phyloP scores from a whole-genome alignment of 1,139 yeast genomes.

The Hanseniaspora uvarum region DNA sequence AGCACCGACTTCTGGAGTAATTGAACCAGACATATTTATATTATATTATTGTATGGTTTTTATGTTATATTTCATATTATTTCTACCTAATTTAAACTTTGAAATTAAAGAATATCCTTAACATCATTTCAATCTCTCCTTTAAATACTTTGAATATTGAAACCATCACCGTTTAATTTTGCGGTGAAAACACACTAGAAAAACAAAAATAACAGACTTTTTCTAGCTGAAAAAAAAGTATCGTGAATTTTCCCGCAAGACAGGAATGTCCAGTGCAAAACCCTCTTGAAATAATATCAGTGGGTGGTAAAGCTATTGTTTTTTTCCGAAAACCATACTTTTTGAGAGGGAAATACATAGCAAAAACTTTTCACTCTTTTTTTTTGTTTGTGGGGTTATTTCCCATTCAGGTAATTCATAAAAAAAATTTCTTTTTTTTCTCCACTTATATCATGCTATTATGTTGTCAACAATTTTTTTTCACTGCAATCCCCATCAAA shows the following conservation, averaged over 20 bases:
- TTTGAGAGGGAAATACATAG: not conserved
- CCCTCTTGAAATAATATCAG: not conserved
- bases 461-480: too few species aligned
- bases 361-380: not conserved
- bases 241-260: not conserved
- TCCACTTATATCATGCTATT: not conserved
- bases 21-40: constrained; percentile 16
- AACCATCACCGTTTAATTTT: not conserved
- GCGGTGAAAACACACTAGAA: not conserved
- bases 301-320: not conserved
- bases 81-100: not conserved
- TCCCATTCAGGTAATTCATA: not conserved
- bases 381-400: not conserved
- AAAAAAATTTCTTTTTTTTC: not conserved
- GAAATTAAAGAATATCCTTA: not conserved
- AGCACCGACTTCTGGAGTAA: constrained; percentile 15
- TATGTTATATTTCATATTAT: not conserved
- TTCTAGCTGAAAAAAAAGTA: too few species aligned
- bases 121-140: not conserved
- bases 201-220: too few species aligned
- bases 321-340: not conserved
- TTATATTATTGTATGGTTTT: constrained; percentile 1
- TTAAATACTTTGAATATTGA: not conserved
- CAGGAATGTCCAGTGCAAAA: not conserved
- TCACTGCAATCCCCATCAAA: not conserved